phyloP scores from a whole-genome alignment of 2,329 filamentous ascomycete species.

The Pestalotiopsis sp. region DNA sequence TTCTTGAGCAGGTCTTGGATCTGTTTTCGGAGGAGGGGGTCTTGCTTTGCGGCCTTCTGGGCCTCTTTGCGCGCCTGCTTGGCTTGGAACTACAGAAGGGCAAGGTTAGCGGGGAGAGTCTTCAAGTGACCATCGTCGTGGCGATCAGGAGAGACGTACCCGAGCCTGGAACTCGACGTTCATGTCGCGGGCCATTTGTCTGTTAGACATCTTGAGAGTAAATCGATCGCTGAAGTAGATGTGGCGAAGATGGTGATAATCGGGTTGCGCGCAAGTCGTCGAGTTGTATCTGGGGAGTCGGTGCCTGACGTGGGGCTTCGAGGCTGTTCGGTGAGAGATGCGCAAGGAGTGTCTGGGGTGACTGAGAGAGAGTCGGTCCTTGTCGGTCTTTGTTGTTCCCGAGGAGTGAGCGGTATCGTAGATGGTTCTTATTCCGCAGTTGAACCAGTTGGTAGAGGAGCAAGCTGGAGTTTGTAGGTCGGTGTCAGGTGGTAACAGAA shows the following conservation, averaged over 20 bases:
- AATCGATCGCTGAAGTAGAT: not conserved
- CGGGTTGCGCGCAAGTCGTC: not conserved
- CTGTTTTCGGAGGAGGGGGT: conserved; percentile 61
- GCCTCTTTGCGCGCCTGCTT: conserved; percentile 63
- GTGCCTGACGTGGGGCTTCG: not conserved
- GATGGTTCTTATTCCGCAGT: not conserved
- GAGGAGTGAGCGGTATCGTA: not conserved
- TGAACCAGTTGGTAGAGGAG: not conserved
- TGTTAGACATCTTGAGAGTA: conserved; percentile 52
- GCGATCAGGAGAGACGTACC: conserved; percentile 30
- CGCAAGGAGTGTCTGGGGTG: not conserved
- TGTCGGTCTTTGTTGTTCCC: not conserved
- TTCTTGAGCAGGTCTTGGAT: conserved; percentile 64
- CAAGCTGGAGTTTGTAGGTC: not conserved
- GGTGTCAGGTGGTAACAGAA: not conserved
- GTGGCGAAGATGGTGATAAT: not conserved
- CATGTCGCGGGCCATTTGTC: conserved; percentile 60
- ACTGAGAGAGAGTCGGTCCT: not conserved
- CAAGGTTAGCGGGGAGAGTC: conserved; percentile 8
- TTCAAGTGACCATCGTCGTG: not conserved
- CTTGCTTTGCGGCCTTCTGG: conserved; percentile 61
- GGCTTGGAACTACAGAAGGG: conserved; percentile 50
- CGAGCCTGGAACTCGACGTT: conserved; percentile 64
- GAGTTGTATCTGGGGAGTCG: not conserved
- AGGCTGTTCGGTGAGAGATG: not conserved